phyloP scores from a whole-genome alignment of 306 rosid species.

The Senna tora region DNA sequence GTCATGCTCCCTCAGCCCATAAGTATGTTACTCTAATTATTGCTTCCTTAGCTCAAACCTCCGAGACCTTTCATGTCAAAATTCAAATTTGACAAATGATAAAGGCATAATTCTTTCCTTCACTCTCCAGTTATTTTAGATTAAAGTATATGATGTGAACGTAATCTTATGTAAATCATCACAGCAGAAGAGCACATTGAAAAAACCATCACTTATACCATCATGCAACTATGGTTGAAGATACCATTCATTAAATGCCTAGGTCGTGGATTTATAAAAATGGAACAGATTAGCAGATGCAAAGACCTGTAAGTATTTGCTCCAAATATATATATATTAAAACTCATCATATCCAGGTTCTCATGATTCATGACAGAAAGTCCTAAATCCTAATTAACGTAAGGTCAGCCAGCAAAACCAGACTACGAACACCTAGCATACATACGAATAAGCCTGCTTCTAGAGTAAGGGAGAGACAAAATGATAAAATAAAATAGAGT shows the following conservation, averaged over 20 bases:
- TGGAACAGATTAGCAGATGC: conserved; percentile 7
- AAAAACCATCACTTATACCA: not conserved
- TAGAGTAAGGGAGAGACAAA: conserved; percentile 10
- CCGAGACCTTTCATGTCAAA: conserved; percentile 6
- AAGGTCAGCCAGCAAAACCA: conserved; percentile 17
- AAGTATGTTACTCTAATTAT: too few species aligned
- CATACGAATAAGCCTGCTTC: not conserved
- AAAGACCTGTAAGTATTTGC: not conserved
- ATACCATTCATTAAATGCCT: not conserved
- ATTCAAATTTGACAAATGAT: not conserved
- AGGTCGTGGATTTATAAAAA: not conserved
- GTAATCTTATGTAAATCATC: conserved; percentile 5
- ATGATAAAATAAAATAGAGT: not conserved
- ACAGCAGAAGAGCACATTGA: conserved; percentile 11
- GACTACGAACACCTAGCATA: conserved; percentile 11
- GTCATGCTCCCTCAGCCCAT: too few species aligned
- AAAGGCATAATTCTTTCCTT: conserved; percentile 19
- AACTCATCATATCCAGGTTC: conserved; percentile 10
- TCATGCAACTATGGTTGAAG: not conserved
- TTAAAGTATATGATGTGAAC: not conserved
- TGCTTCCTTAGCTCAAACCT: not conserved
- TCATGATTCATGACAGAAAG: conserved; percentile 20
- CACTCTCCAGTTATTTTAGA: conserved; percentile 12
- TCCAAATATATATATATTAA: conserved; percentile 4
- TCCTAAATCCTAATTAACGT: not conserved